Percentiles rank a stretch among this genome's conserved stretches.
Evolutionary conservation across 208 protist species (phyloP).

Genomic region (Leishmania lainsoni): DNA sequence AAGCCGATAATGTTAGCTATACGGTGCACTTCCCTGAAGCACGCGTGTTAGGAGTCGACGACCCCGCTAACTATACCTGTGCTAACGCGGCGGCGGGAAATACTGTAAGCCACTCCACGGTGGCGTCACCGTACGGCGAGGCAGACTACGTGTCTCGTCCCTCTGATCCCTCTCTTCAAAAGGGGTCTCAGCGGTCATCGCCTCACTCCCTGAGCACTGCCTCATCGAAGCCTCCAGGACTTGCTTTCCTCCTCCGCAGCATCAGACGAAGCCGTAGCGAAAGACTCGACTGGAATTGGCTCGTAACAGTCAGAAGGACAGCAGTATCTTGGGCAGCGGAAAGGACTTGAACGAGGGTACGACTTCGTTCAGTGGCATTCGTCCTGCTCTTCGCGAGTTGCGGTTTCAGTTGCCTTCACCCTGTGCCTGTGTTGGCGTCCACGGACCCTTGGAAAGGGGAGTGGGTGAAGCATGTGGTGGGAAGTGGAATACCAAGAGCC

Average conservation of each 20-base stretch:
- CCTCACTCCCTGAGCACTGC: not conserved
- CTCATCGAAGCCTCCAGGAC: not conserved
- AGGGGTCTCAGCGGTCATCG: slow-evolving; percentile 1
- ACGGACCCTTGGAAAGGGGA: not conserved
- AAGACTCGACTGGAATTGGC: not conserved
- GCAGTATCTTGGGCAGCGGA: not conserved
- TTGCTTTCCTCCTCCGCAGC: not conserved
- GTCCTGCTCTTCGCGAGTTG: not conserved
- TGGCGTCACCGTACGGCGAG: slow-evolving; percentile 18
- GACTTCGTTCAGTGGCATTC: too few relatives aligned
- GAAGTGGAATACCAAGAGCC: not conserved
- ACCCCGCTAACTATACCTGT: not conserved
- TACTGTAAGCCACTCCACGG: not conserved
- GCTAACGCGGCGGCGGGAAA: not conserved
- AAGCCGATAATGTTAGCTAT: not conserved
- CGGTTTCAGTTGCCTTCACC: not conserved
- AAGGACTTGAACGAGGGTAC: slow-evolving; percentile 1
- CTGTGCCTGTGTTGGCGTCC: not conserved
- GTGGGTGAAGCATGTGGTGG: too few relatives aligned
- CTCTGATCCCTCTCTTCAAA: not conserved
- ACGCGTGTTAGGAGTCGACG: not conserved
- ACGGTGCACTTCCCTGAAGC: slow-evolving; percentile 23
- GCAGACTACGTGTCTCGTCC: slow-evolving; percentile 18
- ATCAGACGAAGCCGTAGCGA: not conserved
- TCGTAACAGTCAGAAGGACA: not conserved